Base-by-base conservation (phyloP, 208 protist genomes). In the Crithidia bombi region DNA sequence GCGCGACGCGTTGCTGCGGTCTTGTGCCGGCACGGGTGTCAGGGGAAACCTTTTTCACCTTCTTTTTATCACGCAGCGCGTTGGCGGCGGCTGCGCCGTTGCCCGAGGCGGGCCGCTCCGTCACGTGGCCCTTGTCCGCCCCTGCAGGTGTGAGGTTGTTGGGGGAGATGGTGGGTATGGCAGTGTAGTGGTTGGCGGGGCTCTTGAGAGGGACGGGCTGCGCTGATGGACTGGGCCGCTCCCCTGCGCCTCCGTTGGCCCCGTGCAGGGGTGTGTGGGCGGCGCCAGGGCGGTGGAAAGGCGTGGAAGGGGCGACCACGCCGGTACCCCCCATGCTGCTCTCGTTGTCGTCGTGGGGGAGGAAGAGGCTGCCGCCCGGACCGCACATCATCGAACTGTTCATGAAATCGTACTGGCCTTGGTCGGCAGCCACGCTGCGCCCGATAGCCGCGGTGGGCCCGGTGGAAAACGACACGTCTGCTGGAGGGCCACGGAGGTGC, bases 371-470 rank as follows among this genome's bases (percentile, higher is more conserved):
- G 44, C 30, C 46, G 23, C 61, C 61, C 3, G 47, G 44, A 15
- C 39, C 71, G 30, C 71, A 19, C 52, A 77, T 61, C 49, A 65
- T 38, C 23, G 62, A 71, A 26, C 36, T 67, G 46, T 71, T 61
- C 71, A 77, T 77, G n/a, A 77, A 77, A 33, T 77, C 71, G 65
- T 71, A 71, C 21, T 38, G 56, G 21, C 46, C 47, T 12, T 14
- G 44, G 25, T 71, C 43, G 5, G 19, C 56, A 6, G 43, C 36
- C 15, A 63, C 9, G 50, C 55, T 77, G 63, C 38, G 69, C 25
- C 61, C 46, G 17, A 64, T 50, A 0, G 15, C 28, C 0, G 54
- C 35, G 30, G 26, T 32, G 12, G 41, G 11, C 10, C 50, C 39
- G 30, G 28, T 5, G 25, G 9, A 23, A 9, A 58, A 23, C 14